phyloP scores from a whole-genome alignment of 345 rosid species.

The Gossypium ekmanianum region DNA sequence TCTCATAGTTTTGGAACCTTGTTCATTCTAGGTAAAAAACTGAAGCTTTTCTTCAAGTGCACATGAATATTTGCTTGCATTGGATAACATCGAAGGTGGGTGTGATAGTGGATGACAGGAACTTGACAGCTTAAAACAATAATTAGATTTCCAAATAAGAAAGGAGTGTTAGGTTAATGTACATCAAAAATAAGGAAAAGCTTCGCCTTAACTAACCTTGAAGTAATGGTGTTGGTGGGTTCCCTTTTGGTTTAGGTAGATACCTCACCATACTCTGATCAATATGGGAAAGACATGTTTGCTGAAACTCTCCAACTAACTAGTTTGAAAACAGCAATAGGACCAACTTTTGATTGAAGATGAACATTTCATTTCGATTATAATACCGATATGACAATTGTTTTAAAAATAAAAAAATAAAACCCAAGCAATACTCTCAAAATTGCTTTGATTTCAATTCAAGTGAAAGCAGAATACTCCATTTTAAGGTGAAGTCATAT shows the following conservation, averaged over 20 bases:
- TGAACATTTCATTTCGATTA: neutral
- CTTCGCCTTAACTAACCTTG: constrained; percentile 8
- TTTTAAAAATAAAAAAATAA: too few species aligned
- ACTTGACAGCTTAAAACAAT: neutral
- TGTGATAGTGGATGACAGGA: neutral
- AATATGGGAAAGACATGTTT: neutral
- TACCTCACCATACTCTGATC: constrained; percentile 3
- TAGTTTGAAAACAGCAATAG: neutral
- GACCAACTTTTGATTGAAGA: neutral
- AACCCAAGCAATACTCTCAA: neutral
- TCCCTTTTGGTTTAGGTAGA: constrained; percentile 9
- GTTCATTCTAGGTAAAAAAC: neutral
- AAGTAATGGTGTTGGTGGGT: constrained; percentile 9
- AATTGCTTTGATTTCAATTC: neutral
- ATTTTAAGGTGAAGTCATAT: neutral
- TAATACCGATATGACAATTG: neutral
- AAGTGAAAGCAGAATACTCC: neutral
- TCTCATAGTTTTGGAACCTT: neutral
- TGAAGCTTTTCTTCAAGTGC: neutral
- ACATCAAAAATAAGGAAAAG: neutral
- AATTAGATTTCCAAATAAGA: neutral
- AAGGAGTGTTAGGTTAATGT: neutral
- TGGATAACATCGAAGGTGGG: neutral
- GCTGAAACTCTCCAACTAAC: constrained; percentile 9
- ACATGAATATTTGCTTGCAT: constrained; percentile 2